Evolutionary conservation across 306 rosid species (phyloP), one percentile per base, ranked within the genome.

Genomic region (Rubus idaeus): DNA sequence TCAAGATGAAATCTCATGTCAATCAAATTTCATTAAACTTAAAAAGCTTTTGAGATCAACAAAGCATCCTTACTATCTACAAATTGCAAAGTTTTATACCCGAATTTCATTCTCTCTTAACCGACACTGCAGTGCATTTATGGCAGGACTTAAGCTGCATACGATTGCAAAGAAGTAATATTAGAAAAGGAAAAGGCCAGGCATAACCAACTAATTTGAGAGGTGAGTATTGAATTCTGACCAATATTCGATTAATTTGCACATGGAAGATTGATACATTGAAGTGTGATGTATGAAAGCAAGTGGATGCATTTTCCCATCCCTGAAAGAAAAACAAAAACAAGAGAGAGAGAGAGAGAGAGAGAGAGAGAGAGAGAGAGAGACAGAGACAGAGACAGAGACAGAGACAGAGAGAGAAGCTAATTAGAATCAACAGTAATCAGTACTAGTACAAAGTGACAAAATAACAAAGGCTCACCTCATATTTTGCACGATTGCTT

Each of bases 161-260:
- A 23, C 26, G 57, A 86, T 57, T 68, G 63, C 78, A 80, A 73
- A 73, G 62, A 47, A 75, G 55, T 53, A 63, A 40, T 16, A 57
- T 23, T 26, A 57, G 13, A 68, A 74, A 66, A 47, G 17, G 11
- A 53, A 62, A 57, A 74, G 20, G 30, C n/a, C n/a, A 45, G 74
- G 72, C 37, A 77, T 37, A 37, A 79, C 73, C 3, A 70, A 69
- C 35, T 8, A 74, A 73, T 2, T 26, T 79, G 26, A 46, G 37
- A 76, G 73, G 79, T 41, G 30, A 76, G 62, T 64, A 67, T 63
- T 47, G 71, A 73, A 79, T 62, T 62, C 97, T 89, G 41, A 96
- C 99, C 99, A 96, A 85, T 91, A 91, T 82, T 96, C 98, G 50
- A 96, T 96, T 78, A 96, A 83, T 80, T 96, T 96, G 98, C 99